phyloP scores from a whole-genome alignment of 352 stramenopile genomes.

The Globisporangium solare region DNA sequence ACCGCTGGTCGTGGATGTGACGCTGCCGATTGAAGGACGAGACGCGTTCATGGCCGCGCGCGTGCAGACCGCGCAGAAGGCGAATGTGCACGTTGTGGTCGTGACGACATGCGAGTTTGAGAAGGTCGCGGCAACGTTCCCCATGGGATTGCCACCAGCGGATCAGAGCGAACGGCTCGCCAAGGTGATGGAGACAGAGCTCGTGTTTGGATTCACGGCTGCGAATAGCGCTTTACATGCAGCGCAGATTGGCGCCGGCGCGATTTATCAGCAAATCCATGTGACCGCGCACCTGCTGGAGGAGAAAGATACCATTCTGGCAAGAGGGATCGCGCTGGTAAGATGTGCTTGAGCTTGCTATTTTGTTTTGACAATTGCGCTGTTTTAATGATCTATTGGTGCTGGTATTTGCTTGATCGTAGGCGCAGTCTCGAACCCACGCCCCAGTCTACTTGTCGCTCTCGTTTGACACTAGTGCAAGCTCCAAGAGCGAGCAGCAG shows the following conservation, averaged over 20 bases:
- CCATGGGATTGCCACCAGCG: constrained; percentile 10
- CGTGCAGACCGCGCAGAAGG: constrained; percentile 27
- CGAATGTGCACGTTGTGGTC: constrained; percentile 43
- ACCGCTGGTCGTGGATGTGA: constrained; percentile 48
- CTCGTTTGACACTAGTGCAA: constrained; percentile 16
- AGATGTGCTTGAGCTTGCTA: neutral
- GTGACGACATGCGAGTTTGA: constrained; percentile 50
- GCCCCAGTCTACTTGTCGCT: constrained; percentile 70
- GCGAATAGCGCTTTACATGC: neutral
- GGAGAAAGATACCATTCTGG: constrained; percentile 25
- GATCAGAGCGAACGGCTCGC: constrained; percentile 46
- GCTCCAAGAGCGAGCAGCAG: constrained; percentile 2
- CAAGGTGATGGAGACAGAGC: constrained; percentile 55
- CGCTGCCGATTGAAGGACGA: constrained; percentile 41
- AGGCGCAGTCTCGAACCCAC: constrained; percentile 52
- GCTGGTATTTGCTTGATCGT: neutral
- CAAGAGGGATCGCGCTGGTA: constrained; percentile 34
- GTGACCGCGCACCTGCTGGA: constrained; percentile 5
- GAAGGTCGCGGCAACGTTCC: constrained; percentile 10
- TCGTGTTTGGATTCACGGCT: constrained; percentile 54
- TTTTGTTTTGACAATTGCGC: no score
- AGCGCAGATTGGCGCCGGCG: constrained; percentile 25
- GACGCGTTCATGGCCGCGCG: constrained; percentile 30
- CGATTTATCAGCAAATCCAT: constrained; percentile 71
- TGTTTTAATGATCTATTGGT: neutral